phyloP scores from a whole-genome alignment of 2,329 filamentous ascomycete genomes.

The Sporothrix phasma region DNA sequence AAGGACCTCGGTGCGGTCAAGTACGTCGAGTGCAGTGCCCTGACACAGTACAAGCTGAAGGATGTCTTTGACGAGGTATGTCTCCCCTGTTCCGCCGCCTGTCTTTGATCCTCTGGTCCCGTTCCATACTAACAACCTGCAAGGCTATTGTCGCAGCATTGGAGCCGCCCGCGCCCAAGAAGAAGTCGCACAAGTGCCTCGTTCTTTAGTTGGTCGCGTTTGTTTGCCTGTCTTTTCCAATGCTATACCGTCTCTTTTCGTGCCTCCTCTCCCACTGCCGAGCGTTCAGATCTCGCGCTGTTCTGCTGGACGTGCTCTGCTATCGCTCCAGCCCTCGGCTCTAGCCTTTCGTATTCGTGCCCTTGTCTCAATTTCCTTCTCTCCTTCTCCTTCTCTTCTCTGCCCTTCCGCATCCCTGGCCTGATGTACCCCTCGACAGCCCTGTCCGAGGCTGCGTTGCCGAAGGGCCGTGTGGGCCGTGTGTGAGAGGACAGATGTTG shows the following conservation, averaged over 20 bases:
- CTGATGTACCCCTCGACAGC: no score
- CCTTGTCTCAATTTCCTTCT: no score
- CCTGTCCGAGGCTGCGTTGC: no score
- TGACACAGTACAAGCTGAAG: constrained; percentile 98
- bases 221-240: not conserved
- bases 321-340: not conserved
- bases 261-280: not conserved
- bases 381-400: no score
- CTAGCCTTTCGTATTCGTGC: not conserved
- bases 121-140: not conserved
- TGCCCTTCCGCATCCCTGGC: not conserved
- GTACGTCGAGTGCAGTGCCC: constrained; percentile 95
- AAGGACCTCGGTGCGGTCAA: constrained; percentile 96
- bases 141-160: constrained; percentile 93
- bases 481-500: no score
- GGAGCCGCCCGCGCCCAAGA: constrained; percentile 77
- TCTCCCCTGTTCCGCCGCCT: not conserved
- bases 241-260: not conserved
- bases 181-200: constrained; percentile 60
- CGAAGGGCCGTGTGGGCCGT: no score
- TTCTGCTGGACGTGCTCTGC: not conserved
- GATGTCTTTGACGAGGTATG: constrained; percentile 97
- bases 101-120: not conserved
- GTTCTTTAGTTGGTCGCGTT: constrained; percentile 43
- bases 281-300: not conserved